Evolutionary conservation across 1,284 basidiomycete genomes (phyloP).

Genomic region (Malassezia japonica): DNA sequence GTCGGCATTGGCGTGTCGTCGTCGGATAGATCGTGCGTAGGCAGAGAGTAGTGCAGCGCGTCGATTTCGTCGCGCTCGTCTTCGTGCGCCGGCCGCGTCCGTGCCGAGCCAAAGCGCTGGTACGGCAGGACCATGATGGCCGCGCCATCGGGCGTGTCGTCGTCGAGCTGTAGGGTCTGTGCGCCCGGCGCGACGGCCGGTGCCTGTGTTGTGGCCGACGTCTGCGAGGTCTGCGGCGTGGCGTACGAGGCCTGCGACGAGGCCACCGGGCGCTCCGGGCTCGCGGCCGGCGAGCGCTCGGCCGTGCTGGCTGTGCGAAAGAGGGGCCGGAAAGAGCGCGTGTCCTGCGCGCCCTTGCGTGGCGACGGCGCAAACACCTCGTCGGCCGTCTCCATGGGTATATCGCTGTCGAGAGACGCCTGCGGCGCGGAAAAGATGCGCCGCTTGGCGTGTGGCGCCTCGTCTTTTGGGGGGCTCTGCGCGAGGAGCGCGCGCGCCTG

Average conservation of each 20-base stretch:
- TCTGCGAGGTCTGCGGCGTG: not conserved
- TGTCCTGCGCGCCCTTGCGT: not conserved
- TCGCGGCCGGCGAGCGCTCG: not conserved
- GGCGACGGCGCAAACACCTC: constrained; percentile 13
- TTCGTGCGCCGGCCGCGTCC: not conserved
- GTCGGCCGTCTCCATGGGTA: not conserved
- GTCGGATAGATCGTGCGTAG: too few relatives aligned
- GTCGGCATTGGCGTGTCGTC: too few relatives aligned
- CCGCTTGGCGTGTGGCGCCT: not conserved
- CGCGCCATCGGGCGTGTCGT: not conserved
- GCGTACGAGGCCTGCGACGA: not conserved
- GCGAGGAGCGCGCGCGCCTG: constrained; percentile 1
- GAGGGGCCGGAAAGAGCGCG: constrained; percentile 5
- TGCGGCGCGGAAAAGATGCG: constrained; percentile 5
- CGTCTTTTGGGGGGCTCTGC: constrained; percentile 3
- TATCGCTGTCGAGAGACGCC: not conserved
- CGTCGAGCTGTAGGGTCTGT: constrained; percentile 1
- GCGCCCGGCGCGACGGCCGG: not conserved
- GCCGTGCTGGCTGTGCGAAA: not conserved
- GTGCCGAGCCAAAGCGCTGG: constrained; percentile 9
- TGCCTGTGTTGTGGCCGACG: constrained; percentile 2
- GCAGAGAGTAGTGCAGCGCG: not conserved
- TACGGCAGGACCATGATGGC: constrained; percentile 8
- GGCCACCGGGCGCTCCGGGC: not conserved
- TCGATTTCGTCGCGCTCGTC: not conserved